A percentile compares a stretch with the other conserved stretches of the same genome.
phyloP scores from a whole-genome alignment of 305 asterid species.

The Ruellia speciosa region DNA sequence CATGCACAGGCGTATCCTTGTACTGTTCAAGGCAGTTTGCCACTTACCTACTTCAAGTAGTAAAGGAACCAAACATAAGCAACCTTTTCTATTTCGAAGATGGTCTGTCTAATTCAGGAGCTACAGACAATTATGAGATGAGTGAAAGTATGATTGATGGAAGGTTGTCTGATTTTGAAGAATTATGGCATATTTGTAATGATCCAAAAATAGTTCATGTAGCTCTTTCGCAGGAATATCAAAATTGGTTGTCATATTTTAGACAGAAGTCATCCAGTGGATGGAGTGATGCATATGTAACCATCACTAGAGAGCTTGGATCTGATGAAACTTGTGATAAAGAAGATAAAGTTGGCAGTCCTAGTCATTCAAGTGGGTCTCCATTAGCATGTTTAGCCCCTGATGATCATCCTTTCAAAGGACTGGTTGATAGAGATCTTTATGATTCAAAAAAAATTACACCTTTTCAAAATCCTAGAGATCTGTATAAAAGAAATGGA shows the following conservation, averaged over 20 bases:
- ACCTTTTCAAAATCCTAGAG: constrained; percentile 72
- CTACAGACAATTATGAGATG: constrained; percentile 26
- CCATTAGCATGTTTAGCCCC: constrained; percentile 82
- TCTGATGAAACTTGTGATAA: constrained; percentile 51
- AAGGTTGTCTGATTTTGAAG: constrained; percentile 40
- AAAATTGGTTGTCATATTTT: constrained; percentile 45
- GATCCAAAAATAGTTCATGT: constrained; percentile 44
- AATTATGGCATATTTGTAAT: constrained; percentile 46
- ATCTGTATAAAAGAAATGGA: constrained; percentile 73
- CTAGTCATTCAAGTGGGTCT: constrained; percentile 61
- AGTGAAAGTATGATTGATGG: constrained; percentile 26
- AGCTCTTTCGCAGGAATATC: constrained; percentile 48
- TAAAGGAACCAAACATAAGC: constrained; percentile 32
- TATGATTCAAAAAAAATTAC: constrained; percentile 34
- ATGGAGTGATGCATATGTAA: constrained; percentile 60
- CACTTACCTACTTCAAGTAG: constrained; percentile 48
- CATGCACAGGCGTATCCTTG: constrained; percentile 44
- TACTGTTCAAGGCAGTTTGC: constrained; percentile 65
- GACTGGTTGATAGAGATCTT: constrained; percentile 44
- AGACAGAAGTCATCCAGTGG: constrained; percentile 50
- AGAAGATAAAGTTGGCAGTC: constrained; percentile 62
- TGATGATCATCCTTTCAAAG: constrained; percentile 77
- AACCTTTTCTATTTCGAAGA: constrained; percentile 37
- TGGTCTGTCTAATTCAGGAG: constrained; percentile 31
- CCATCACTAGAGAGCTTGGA: constrained; percentile 63